Conservation (phyloP, 352 stramenopile species). For the Halophytophthora polymorphica region DNA sequence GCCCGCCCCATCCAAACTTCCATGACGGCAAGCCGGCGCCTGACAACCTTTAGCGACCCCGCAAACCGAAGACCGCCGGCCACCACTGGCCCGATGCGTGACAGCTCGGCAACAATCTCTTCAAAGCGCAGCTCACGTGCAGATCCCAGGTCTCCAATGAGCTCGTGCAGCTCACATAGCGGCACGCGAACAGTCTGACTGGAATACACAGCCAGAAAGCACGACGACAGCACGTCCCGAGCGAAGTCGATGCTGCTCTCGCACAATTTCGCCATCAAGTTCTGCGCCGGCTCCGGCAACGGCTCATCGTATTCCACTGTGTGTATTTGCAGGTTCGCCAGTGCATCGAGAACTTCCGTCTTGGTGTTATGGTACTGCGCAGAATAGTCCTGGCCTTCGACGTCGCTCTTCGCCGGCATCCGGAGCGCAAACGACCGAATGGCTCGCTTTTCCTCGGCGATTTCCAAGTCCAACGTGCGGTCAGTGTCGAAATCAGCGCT, state of each 20-base stretch:
- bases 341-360: conserved; percentile 1
- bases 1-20: background rate
- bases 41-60: background rate
- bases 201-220: conserved; percentile 8
- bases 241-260: conserved; percentile 2
- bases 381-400: conserved; percentile 12
- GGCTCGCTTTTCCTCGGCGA: conserved; percentile 5
- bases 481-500: conserved; percentile 15
- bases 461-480: conserved; percentile 12
- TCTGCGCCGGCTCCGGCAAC: conserved; percentile 9
- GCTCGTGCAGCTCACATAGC: background rate
- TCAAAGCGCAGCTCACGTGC: background rate
- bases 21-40: conserved; percentile 1
- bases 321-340: background rate
- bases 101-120: background rate
- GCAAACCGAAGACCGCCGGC: background rate
- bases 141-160: background rate
- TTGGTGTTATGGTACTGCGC: background rate
- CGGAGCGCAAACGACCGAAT: conserved; percentile 17
- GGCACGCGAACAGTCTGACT: conserved; percentile 3
- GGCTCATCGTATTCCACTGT: conserved; percentile 6
- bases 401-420: background rate
- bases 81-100: background rate
- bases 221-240: conserved; percentile 4
- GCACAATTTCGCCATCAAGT: conserved; percentile 6